Base-by-base conservation (phyloP, 345 rosid genomes). In the Crucihimalaya himalaica region DNA sequence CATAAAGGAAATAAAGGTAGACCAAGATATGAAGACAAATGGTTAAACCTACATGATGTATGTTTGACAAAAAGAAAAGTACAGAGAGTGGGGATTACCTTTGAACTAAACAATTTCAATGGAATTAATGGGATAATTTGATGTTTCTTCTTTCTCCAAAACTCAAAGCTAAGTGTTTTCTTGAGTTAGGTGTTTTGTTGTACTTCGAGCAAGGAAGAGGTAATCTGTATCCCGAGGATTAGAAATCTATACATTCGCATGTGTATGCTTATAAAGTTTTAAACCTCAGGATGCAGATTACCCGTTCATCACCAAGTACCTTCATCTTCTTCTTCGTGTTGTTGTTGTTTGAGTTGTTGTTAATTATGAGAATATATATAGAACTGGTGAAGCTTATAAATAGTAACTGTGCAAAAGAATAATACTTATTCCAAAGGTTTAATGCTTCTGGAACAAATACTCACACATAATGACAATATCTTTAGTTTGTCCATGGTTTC, bases 241-340 rank as follows among this genome's bases (percentile, higher is more conserved):
- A 55, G n/a, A 68, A 63, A 7, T n/a, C 70, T 16, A 16, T n/a
- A 25, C 32, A 43, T 16, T 19, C 18, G n/a, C 62, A 74, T 50
- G 43, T 11, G 10, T 35, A 14, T 51, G 63, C 50, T 16, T 5
- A 48, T 28, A 5, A 20, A 58, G 39, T 21, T 63, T 64, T 77
- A 77, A 77, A 77, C 80, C 76, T 77, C 80, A 68, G 74, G 79
- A 76, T 76, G 79, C 79, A 76, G 79, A 76, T 76, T 76, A 76
- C 65, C 64, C 35, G 23, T 75, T 75, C 74, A 2, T 75, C 69
- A 63, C 21, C 66, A 70, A 55, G 31, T 32, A 53, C 13, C 55
- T 18, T 34, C 70, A 18, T 28, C 54, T 74, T 66, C 39, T 4
- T 42, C 48, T 10, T 67, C 35, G 1, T 48, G 56, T 25, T 32